Conservation (phyloP, 768 basidiomycete species). For the Leccinellum luteum region DNA sequence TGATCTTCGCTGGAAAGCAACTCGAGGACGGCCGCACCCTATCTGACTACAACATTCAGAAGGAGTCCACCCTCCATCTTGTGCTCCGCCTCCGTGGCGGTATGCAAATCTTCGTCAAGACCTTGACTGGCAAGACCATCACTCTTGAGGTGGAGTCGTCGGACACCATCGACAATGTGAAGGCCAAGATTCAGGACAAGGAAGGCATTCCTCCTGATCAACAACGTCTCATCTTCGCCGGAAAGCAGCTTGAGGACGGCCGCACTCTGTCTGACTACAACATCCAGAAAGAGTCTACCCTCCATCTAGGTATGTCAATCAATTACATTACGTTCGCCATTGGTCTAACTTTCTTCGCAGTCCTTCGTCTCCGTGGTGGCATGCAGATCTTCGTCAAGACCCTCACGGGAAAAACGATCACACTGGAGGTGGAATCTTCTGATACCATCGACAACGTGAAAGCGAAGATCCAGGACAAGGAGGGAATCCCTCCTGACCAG, state of each 20-base stretch:
- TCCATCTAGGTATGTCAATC: slow-evolving; percentile 36
- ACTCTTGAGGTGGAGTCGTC: slow-evolving; percentile 88
- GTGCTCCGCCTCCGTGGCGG: slow-evolving; percentile 92
- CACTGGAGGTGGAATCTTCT: slow-evolving; percentile 88
- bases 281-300: slow-evolving; percentile 87
- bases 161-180: slow-evolving; percentile 86
- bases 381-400: slow-evolving; percentile 94
- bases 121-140: slow-evolving; percentile 86
- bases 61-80: slow-evolving; percentile 87
- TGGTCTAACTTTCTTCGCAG: slow-evolving; percentile 21
- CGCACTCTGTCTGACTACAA: slow-evolving; percentile 90
- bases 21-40: slow-evolving; percentile 92
- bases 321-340: accelerated
- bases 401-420: slow-evolving; percentile 88
- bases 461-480: slow-evolving; percentile 80
- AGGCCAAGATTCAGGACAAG: slow-evolving; percentile 93
- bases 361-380: slow-evolving; percentile 83
- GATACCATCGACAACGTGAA: slow-evolving; percentile 93
- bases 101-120: slow-evolving; percentile 84
- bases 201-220: slow-evolving; percentile 88
- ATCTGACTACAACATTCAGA: slow-evolving; percentile 92
- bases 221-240: slow-evolving; percentile 89
- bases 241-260: slow-evolving; percentile 90
- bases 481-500: slow-evolving; percentile 79
- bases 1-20: slow-evolving; percentile 97